phyloP scores from a whole-genome alignment of 805 yeast genomes.

The Teunomyces panamensis region DNA sequence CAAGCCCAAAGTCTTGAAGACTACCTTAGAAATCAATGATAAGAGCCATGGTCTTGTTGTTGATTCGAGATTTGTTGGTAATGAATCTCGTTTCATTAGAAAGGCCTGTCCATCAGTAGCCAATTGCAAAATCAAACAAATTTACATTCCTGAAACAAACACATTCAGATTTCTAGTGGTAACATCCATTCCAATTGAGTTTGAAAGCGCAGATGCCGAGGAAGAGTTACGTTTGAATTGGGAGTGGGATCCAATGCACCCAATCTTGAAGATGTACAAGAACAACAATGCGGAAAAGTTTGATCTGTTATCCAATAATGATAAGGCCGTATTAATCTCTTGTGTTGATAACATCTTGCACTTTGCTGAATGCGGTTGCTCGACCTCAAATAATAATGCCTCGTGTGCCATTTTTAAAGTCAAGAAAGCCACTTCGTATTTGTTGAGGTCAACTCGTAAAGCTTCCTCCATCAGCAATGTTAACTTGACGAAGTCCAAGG shows the following conservation, averaged over 20 bases:
- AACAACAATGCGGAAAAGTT: constrained; percentile 30
- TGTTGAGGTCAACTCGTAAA: constrained; percentile 58
- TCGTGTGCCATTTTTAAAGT: constrained; percentile 60
- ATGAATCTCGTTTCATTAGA: constrained; percentile 69
- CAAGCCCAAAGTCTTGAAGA: constrained; percentile 37
- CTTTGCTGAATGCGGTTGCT: constrained; percentile 63
- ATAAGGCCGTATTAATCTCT: constrained; percentile 54
- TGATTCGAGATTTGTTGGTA: constrained; percentile 81
- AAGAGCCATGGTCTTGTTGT: constrained; percentile 60
- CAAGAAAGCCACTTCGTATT: constrained; percentile 58
- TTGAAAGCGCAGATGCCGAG: constrained; percentile 39
- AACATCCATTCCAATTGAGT: constrained; percentile 51
- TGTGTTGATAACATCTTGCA: constrained; percentile 62
- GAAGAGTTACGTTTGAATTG: constrained; percentile 77
- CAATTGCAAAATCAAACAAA: constrained; percentile 62
- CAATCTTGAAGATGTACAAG: constrained; percentile 55
- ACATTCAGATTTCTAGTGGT: constrained; percentile 51
- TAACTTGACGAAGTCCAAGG: constrained; percentile 35
- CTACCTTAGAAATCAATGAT: constrained; percentile 10
- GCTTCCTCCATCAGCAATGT: constrained; percentile 38
- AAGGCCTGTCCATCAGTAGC: constrained; percentile 64
- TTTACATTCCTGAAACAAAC: constrained; percentile 39
- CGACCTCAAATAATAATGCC: constrained; percentile 34
- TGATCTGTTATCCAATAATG: constrained; percentile 52
- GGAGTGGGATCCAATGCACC: constrained; percentile 86